Evolutionary conservation across 345 rosid genomes (phyloP), one percentile per base, ranked within the genome.

Genomic region (Kandelia obovata): DNA sequence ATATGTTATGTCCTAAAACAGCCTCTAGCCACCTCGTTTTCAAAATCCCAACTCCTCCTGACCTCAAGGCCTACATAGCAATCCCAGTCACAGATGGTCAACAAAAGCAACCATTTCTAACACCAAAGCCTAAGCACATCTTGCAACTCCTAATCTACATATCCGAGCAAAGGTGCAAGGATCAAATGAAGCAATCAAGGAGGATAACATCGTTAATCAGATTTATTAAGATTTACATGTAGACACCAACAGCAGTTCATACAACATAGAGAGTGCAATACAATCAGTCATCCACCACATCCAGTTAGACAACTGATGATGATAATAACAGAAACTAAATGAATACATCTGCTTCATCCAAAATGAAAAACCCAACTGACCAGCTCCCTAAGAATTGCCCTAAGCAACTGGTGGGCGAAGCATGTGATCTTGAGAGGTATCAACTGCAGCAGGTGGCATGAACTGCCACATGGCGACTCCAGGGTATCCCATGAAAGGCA

Each of bases 391-490:
- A 46, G 1, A 66, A 79, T 32, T 64, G 59, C 64, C 61, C 71
- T 58, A 77, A 39, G 80, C 98, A 65, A 96, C 99, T 23, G 99
- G 97, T 46, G 99, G 96, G 84, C 97, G 86, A 43, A 89, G 96
- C 78, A 89, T 92, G 58, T 91, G 96, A 83, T 94, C 97, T 65
- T 82, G 92, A 6, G 99, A 89, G 1, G 96, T 92, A 70, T 94
- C 99, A 57, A 82, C 75, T 17, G 81, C 75, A 13, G 97, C 83
- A 16, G 90, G 96, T 49, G 92, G 88, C 74, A 94, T 77, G 78
- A 89, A 94, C 77, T 88, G 96, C 97, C 97, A 94, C 99, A 92
- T 89, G 21, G 99, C 83, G 79, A 88, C 68, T 87, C 91, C 65
- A 82, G 93, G 78, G 82, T 82, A 55, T 84, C 92, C 62, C 57